These are phyloP conservation scores for Lyophyllum atratum DNA, from an alignment of 768 basidiomycete species.

Conservation along the genomic window DNA sequence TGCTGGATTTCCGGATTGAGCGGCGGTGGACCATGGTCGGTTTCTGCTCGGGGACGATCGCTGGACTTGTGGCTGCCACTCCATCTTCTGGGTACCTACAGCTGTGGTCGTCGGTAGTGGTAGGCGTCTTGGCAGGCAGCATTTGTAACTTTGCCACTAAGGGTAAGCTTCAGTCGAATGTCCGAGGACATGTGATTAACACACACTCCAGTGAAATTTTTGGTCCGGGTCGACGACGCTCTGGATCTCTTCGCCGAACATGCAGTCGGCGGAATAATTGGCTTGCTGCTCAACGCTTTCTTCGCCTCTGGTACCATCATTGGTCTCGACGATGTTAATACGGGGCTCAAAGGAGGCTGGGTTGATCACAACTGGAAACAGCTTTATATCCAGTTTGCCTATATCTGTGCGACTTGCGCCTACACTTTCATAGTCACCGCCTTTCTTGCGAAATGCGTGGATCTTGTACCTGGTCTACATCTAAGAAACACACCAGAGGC, in stretches of 20 bases:
- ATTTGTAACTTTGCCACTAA: conserved; percentile 86
- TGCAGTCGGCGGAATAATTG: conserved; percentile 82
- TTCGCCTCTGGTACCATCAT: conserved; percentile 71
- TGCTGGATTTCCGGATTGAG: conserved; percentile 78
- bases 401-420: conserved; percentile 54
- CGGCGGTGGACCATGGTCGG: conserved; percentile 88
- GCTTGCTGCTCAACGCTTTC: conserved; percentile 70
- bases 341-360: conserved; percentile 61
- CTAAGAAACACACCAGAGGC: conserved; percentile 55
- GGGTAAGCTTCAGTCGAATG: conserved; percentile 40
- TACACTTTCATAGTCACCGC: conserved; percentile 69
- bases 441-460: conserved; percentile 55
- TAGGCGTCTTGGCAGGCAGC: conserved; percentile 72
- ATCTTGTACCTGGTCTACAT: conserved; percentile 58
- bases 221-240: conserved; percentile 79
- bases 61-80: conserved; percentile 86
- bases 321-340: conserved; percentile 67
- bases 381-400: conserved; percentile 75
- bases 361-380: conserved; percentile 78
- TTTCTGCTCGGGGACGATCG: conserved; percentile 91
- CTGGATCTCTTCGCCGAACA: conserved; percentile 94
- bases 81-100: conserved; percentile 84
- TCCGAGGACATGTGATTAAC: neutral
- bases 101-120: conserved; percentile 74
- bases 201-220: conserved; percentile 55